These are phyloP conservation scores for Cyclotella kingstonii DNA, from an alignment of 108 stramenopile species.

Conservation along the genomic window DNA sequence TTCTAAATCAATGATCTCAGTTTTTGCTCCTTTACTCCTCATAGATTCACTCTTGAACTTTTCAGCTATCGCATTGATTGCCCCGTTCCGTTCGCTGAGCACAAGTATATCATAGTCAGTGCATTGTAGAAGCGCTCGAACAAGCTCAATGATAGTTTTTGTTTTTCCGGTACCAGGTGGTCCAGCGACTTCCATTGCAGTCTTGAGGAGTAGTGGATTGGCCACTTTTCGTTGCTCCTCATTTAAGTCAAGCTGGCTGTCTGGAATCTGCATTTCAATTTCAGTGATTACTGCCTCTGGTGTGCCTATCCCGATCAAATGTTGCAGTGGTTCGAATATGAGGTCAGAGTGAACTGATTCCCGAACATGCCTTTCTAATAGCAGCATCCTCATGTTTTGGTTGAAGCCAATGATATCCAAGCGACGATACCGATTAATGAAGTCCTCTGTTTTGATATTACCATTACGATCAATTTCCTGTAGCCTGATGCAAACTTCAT, in stretches of 20 bases:
- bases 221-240: constrained; percentile 45
- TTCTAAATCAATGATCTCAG: constrained; percentile 25
- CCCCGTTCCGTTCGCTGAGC: constrained; percentile 52
- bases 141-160: constrained; percentile 50
- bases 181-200: constrained; percentile 57
- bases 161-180: constrained; percentile 58
- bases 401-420: constrained; percentile 38
- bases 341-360: constrained; percentile 8
- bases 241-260: constrained; percentile 32
- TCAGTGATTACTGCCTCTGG: constrained; percentile 24
- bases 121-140: constrained; percentile 40
- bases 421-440: neutral
- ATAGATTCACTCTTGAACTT: constrained; percentile 36
- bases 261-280: constrained; percentile 19
- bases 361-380: constrained; percentile 37
- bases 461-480: constrained; percentile 10
- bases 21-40: neutral
- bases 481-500: constrained; percentile 19
- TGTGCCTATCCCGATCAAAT: constrained; percentile 33
- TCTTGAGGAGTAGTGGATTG: constrained; percentile 41
- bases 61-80: constrained; percentile 57
- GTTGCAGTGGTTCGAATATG: constrained; percentile 36
- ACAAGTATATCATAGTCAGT: constrained; percentile 41
- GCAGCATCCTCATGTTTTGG: constrained; percentile 37
- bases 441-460: neutral